Evolutionary conservation across 139 green algal genomes (phyloP).

Genomic region (Chlamydomonas sp.): DNA sequence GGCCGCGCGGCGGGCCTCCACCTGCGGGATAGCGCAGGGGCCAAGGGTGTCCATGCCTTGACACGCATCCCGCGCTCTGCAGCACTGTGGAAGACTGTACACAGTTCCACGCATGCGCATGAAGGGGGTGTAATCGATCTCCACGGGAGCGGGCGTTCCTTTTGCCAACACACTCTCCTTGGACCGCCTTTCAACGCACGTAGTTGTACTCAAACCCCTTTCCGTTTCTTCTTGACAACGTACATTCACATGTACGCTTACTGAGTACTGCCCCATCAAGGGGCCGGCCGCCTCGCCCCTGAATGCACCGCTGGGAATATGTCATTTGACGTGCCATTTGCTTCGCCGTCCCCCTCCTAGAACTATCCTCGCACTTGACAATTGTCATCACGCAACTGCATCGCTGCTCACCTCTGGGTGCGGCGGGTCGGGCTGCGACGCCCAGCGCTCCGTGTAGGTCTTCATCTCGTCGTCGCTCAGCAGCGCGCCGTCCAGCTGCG

Average conservation of each 20-base stretch:
- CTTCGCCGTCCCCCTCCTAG: neutral
- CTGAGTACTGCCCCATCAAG: too few species aligned
- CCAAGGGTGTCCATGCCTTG: neutral
- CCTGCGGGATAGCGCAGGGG: too few species aligned
- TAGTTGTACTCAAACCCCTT: too few species aligned
- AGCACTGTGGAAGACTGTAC: neutral
- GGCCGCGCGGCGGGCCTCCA: constrained; percentile 28
- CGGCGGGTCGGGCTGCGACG: constrained; percentile 25
- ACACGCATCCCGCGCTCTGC: neutral
- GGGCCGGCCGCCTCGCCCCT: too few species aligned
- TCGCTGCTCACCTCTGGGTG: constrained; percentile 29
- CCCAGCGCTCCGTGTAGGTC: constrained; percentile 72
- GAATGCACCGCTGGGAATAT: too few species aligned
- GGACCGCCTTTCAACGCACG: too few species aligned
- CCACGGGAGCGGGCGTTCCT: too few species aligned
- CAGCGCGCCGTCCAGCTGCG: constrained; percentile 86
- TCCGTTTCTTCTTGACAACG: too few species aligned
- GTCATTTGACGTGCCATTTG: too few species aligned
- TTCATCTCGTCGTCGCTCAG: constrained; percentile 83
- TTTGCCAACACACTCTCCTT: too few species aligned
- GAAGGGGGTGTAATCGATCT: too few species aligned
- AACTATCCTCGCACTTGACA: neutral
- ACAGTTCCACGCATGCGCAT: neutral
- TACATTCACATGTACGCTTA: too few species aligned
- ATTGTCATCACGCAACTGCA: neutral